These are phyloP conservation scores for Gremmenia infestans DNA, from an alignment of 2,329 filamentous ascomycete species.

Conservation along the genomic window DNA sequence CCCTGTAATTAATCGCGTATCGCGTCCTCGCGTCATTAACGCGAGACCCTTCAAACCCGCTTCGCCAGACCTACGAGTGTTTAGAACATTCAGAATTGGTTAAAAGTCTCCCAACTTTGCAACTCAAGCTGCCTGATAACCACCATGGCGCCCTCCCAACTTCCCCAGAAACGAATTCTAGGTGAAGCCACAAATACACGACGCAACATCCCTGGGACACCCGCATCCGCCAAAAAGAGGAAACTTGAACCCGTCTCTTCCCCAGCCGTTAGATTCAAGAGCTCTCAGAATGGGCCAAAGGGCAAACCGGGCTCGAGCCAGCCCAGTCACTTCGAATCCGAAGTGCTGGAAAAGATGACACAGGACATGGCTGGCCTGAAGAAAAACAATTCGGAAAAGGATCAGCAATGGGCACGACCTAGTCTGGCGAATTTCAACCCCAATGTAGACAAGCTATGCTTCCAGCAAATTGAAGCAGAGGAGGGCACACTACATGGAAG, in stretches of 20 bases:
- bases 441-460: conserved; percentile 66
- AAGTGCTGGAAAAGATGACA: conserved; percentile 91
- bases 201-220: conserved; percentile 55
- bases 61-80: not conserved
- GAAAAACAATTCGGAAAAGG: conserved; percentile 82
- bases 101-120: not conserved
- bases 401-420: conserved; percentile 83
- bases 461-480: conserved; percentile 94
- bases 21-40: not conserved
- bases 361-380: conserved; percentile 87
- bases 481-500: conserved; percentile 76
- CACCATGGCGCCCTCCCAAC: conserved; percentile 35
- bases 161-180: conserved; percentile 69
- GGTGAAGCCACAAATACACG: conserved; percentile 62
- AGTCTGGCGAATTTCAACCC: conserved; percentile 56
- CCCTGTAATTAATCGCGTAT: not conserved
- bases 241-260: conserved; percentile 65
- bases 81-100: not conserved
- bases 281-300: conserved; percentile 57
- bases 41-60: not conserved
- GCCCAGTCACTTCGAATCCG: conserved; percentile 83
- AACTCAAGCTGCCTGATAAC: not conserved
- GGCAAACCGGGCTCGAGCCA: conserved; percentile 67
- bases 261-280: conserved; percentile 53
- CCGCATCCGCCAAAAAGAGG: conserved; percentile 57